A percentile compares a stretch with the other conserved stretches of the same genome.
These are phyloP conservation scores for Boletus barrowsii DNA, from an alignment of 768 basidiomycete species.

Conservation along the genomic window DNA sequence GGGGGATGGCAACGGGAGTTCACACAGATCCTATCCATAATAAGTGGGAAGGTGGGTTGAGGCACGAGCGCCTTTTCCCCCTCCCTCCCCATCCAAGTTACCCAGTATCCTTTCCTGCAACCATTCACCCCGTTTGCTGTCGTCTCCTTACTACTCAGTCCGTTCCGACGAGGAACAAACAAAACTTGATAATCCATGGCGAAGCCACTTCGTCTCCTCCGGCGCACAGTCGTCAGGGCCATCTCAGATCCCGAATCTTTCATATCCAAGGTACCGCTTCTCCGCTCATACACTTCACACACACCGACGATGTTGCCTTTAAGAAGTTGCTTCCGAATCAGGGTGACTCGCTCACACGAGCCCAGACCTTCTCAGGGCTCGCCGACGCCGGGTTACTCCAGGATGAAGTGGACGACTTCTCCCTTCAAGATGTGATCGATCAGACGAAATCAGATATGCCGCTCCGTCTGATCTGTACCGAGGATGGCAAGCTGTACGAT, in stretches of 20 bases:
- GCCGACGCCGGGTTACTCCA: neutral
- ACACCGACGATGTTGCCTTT: neutral
- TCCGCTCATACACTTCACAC: no score
- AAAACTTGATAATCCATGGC: constrained; percentile 4
- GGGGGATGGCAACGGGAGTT: no score
- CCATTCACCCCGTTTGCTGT: neutral
- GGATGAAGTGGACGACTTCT: neutral
- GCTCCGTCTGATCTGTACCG: constrained; percentile 22
- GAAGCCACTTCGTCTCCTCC: constrained; percentile 2
- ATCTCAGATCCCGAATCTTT: constrained; percentile 15
- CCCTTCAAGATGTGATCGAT: constrained; percentile 13
- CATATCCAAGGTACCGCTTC: constrained; percentile 3
- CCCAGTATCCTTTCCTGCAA: no score
- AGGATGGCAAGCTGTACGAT: constrained; percentile 24
- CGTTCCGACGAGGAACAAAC: neutral
- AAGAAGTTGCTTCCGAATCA: neutral
- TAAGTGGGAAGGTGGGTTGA: no score
- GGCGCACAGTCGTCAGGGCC: constrained; percentile 21
- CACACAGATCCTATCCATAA: no score
- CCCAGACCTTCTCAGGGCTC: neutral
- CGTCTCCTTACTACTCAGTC: neutral
- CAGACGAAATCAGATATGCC: constrained; percentile 21
- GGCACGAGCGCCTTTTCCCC: no score
- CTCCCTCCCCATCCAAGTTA: no score
- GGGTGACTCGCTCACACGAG: neutral